Evolutionary conservation across 768 basidiomycete species (phyloP), one percentile per base, ranked within the genome.

Genomic region (Hygrocybe punicea): DNA sequence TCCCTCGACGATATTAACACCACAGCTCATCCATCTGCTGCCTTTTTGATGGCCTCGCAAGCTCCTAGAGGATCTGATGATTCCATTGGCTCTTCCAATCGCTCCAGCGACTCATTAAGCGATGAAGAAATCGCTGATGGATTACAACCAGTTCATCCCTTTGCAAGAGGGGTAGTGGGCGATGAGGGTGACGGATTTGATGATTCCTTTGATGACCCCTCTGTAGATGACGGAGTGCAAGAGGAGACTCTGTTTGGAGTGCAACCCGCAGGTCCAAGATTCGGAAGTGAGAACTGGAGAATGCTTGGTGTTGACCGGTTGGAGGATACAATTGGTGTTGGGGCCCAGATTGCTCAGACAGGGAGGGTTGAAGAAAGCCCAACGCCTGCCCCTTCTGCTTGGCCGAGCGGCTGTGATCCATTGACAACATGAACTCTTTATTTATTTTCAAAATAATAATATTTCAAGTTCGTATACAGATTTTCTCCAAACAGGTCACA

Each of bases 181-280:
- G 67, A 49, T 2, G 76, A 63, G 11, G 76, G 78, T 19, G 71
- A 73, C 46, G 76, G 67, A 3, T 80, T 84, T 19, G 81, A 81
- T n/a, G 77, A 78, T 70, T 78, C 79, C 23, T 79, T 78, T 62
- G 81, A 81, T 57, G 80, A 81, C 63, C 78, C 75, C 57, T 70
- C 69, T 56, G 72, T 67, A 50, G 73, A 73, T 36, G 72, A 66
- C n/a, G 70, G 67, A 39, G 65, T 60, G 23, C 73, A 77, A 50
- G 84, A 85, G 63, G 86, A 89, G 68, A 89, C 89, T 11, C 70
- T 90, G 53, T 90, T 91, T 70, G 89, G 89, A 14, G 81, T 83
- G 10, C 79, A 80, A 8, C 84, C 84, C 39, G 80, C 76, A 13
- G 17, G 45, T 4, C 7, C 23, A 7, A 19, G 17, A 13, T 19